Conservation (phyloP, 352 stramenopile species). For the Phytophthora foliorum region DNA sequence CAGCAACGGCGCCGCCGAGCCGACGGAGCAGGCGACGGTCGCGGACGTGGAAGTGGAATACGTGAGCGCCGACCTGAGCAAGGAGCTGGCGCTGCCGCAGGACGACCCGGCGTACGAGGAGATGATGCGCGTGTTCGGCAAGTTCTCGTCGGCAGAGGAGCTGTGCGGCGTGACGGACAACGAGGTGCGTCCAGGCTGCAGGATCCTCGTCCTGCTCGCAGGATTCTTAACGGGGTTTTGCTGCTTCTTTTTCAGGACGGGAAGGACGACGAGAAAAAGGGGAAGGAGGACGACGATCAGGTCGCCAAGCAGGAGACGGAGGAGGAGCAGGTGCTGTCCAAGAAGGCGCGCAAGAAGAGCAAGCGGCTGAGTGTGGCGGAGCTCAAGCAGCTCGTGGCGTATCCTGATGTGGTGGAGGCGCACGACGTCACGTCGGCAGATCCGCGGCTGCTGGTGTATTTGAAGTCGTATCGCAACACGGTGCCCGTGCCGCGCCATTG, state of each 20-base stretch:
- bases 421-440: conserved; percentile 98
- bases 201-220: conserved; percentile 2
- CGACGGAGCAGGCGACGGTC: not conserved
- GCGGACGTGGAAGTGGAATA: conserved; percentile 85
- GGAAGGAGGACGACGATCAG: conserved; percentile 32
- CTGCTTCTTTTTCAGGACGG: conserved; percentile 33
- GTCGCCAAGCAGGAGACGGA: conserved; percentile 38
- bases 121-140: conserved; percentile 91
- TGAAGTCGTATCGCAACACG: conserved; percentile 97
- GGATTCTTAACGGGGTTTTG: conserved; percentile 1
- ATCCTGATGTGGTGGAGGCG: conserved; percentile 96
- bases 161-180: conserved; percentile 68
- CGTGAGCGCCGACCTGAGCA: conserved; percentile 77
- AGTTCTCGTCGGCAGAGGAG: conserved; percentile 86
- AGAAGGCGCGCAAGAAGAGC: conserved; percentile 95
- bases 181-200: conserved; percentile 38
- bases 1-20: too few relatives aligned
- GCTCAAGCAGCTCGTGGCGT: conserved; percentile 96
- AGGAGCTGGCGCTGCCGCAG: conserved; percentile 64
- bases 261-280: conserved; percentile 38
- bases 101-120: conserved; percentile 84
- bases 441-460: conserved; percentile 95
- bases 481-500: conserved; percentile 98
- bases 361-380: conserved; percentile 95
- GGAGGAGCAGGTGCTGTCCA: conserved; percentile 77